Evolutionary conservation across 1,284 basidiomycete genomes (phyloP).

Genomic region (Leccinum ponderosum): DNA sequence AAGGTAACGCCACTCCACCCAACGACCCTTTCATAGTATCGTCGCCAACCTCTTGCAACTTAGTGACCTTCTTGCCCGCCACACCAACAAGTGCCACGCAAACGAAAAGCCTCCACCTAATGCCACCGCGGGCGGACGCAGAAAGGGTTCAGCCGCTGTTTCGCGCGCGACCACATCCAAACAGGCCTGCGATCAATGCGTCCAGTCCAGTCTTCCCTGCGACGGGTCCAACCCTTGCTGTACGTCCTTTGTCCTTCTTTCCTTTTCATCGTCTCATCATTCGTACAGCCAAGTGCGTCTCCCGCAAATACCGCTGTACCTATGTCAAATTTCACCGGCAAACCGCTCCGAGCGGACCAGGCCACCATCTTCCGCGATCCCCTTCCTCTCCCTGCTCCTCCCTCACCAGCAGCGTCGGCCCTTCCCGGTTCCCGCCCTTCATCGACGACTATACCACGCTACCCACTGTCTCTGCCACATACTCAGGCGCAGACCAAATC

Average conservation of each 20-base stretch:
- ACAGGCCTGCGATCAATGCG: slow-evolving; percentile 86
- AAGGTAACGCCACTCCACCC: slow-evolving; percentile 48
- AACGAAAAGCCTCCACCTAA: slow-evolving; percentile 60
- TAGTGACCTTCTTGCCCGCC: slow-evolving; percentile 81
- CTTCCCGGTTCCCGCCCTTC: slow-evolving; percentile 18
- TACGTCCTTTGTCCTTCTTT: slow-evolving; percentile 37
- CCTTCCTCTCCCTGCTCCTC: slow-evolving; percentile 22
- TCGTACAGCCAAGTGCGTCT: slow-evolving; percentile 69
- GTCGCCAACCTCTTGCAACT: neutral
- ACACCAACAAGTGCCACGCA: slow-evolving; percentile 89
- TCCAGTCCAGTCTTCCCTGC: slow-evolving; percentile 77
- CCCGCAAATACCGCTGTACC: slow-evolving; percentile 75
- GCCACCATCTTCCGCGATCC: slow-evolving; percentile 47
- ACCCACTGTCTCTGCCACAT: slow-evolving; percentile 20
- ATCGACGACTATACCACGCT: slow-evolving; percentile 38
- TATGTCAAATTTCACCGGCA: slow-evolving; percentile 86
- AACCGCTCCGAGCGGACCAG: slow-evolving; percentile 73
- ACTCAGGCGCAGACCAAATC: slow-evolving; percentile 27
- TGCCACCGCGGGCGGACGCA: slow-evolving; percentile 33
- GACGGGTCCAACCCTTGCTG: slow-evolving; percentile 71
- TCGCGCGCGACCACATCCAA: slow-evolving; percentile 74
- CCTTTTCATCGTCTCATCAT: slow-evolving; percentile 1
- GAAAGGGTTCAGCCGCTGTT: slow-evolving; percentile 62
- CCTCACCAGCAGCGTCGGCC: neutral
- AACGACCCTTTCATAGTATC: neutral